Percentiles rank a stretch among this genome's conserved stretches.
phyloP scores from a whole-genome alignment of 768 basidiomycete species.

The Cantharellus cinnabarinus region DNA sequence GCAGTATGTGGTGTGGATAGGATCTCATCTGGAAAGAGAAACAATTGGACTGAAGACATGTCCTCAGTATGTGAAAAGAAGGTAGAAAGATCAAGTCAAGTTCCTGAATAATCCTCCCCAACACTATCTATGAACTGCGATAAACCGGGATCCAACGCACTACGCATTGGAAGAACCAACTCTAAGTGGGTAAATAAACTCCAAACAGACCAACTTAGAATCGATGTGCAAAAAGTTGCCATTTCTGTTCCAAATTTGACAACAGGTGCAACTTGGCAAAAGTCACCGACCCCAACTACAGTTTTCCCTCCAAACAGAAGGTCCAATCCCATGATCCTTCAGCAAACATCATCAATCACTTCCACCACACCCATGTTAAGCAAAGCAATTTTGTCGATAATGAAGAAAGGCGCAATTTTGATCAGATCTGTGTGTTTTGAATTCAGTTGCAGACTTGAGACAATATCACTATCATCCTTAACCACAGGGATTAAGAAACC shows the following conservation, averaged over 20 bases:
- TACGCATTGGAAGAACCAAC: neutral
- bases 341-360: constrained; percentile 15
- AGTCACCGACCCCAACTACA: constrained; percentile 11
- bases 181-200: neutral
- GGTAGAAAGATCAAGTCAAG: neutral
- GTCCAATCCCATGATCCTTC: constrained; percentile 15
- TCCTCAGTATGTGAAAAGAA: neutral
- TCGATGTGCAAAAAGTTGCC: neutral
- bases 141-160: neutral
- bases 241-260: constrained; percentile 12
- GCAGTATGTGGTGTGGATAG: neutral
- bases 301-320: neutral
- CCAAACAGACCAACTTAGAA: neutral
- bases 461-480: neutral
- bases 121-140: neutral
- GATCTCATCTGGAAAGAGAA: neutral
- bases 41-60: neutral
- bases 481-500: neutral
- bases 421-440: constrained; percentile 19
- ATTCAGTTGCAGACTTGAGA: constrained; percentile 15
- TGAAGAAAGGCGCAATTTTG: constrained; percentile 14
- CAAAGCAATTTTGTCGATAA: constrained; percentile 27
- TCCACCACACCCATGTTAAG: constrained; percentile 18
- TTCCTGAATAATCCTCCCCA: neutral
- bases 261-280: constrained; percentile 23